These are phyloP conservation scores for Barnettozyma siamensis DNA, from an alignment of 805 yeast species.

Conservation along the genomic window DNA sequence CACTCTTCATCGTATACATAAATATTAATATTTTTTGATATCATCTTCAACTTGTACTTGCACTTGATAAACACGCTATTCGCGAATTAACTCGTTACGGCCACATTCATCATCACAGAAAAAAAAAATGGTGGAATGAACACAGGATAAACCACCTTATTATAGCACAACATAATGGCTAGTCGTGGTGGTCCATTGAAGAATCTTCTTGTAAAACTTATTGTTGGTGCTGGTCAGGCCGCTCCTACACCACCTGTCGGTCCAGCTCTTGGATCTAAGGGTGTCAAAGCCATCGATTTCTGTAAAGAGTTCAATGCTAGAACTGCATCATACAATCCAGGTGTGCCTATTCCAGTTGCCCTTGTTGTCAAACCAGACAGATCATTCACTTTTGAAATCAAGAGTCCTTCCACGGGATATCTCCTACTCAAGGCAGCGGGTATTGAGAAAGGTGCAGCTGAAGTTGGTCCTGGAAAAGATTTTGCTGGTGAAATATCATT, in stretches of 20 bases:
- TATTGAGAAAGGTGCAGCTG: constrained; percentile 70
- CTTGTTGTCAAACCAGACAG: constrained; percentile 91
- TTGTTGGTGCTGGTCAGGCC: constrained; percentile 96
- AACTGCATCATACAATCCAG: constrained; percentile 81
- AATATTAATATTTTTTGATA: too few species aligned
- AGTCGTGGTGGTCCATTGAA: constrained; percentile 23
- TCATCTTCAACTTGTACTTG: too few species aligned
- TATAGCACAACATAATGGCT: constrained; percentile 16
- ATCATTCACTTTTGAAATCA: constrained; percentile 77
- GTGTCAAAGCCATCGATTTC: constrained; percentile 97
- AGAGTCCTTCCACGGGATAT: constrained; percentile 90
- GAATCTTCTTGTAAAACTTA: constrained; percentile 69
- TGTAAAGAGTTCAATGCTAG: constrained; percentile 98
- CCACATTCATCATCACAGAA: not conserved
- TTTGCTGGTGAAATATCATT: constrained; percentile 63
- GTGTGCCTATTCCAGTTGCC: constrained; percentile 83
- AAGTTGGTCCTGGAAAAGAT: constrained; percentile 46
- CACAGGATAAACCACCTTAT: not conserved
- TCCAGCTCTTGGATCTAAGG: constrained; percentile 97
- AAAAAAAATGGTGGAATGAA: not conserved
- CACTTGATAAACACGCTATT: too few species aligned
- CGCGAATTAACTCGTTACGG: too few species aligned
- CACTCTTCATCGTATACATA: too few species aligned
- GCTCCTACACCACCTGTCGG: constrained; percentile 99
- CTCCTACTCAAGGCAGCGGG: constrained; percentile 78